These are phyloP conservation scores for Alternaria longipes DNA, from an alignment of 2,329 filamentous ascomycete species.

Conservation along the genomic window DNA sequence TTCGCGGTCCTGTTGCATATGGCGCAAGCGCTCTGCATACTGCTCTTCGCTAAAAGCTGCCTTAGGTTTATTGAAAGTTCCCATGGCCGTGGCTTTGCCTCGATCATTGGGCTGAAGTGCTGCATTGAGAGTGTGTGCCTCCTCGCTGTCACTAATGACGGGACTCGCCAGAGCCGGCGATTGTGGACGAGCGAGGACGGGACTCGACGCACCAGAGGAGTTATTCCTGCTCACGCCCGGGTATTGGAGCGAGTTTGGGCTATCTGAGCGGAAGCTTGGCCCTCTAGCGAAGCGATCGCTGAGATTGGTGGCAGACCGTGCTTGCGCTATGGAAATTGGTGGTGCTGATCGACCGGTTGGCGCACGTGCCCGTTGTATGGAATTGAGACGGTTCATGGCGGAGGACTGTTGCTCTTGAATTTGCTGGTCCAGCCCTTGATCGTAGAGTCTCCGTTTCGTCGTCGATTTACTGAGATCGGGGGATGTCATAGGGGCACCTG, in stretches of 20 bases:
- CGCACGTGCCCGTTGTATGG: conserved; percentile 68
- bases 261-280: conserved; percentile 55
- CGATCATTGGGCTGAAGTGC: conserved; percentile 78
- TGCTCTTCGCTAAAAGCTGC: conserved; percentile 85
- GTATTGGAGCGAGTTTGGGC: conserved; percentile 57
- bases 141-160: conserved; percentile 75
- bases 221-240: conserved; percentile 45
- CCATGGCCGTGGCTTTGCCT: conserved; percentile 81
- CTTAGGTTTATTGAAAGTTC: conserved; percentile 75
- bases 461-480: conserved; percentile 68
- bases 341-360: conserved; percentile 63
- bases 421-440: conserved; percentile 81
- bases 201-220: conserved; percentile 52
- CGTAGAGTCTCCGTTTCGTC: conserved; percentile 81
- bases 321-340: conserved; percentile 53
- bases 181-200: conserved; percentile 49
- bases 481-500: conserved; percentile 37
- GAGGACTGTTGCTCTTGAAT: conserved; percentile 82
- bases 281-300: conserved; percentile 56
- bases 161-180: conserved; percentile 70
- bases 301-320: conserved; percentile 58
- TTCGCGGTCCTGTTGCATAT: conserved; percentile 79
- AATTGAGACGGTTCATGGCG: conserved; percentile 81
- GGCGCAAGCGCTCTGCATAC: conserved; percentile 81
- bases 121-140: conserved; percentile 67